Evolutionary conservation across 306 rosid genomes (phyloP).

Genomic region (Vigna mungo): DNA sequence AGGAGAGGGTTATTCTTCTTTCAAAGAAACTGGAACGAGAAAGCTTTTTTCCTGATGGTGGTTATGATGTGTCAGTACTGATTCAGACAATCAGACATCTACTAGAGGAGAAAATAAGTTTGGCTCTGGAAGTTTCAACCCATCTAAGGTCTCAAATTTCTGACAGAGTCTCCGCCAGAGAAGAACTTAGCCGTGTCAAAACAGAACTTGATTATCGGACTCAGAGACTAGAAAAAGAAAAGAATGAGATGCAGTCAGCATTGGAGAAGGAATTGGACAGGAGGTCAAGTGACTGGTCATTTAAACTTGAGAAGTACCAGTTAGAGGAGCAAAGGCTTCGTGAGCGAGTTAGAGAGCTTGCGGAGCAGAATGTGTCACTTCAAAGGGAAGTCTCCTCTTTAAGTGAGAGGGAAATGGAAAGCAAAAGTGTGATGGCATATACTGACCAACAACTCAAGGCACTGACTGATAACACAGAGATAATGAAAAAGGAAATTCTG

Average conservation of each 20-base stretch:
- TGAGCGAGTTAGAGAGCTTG: slow-evolving; percentile 96
- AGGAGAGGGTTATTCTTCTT: slow-evolving; percentile 73
- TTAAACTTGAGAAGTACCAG: slow-evolving; percentile 87
- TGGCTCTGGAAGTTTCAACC: slow-evolving; percentile 83
- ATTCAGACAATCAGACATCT: slow-evolving; percentile 70
- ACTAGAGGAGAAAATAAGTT: slow-evolving; percentile 68
- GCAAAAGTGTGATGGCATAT: slow-evolving; percentile 53
- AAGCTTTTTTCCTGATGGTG: slow-evolving; percentile 61
- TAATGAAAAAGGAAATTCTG: slow-evolving; percentile 63
- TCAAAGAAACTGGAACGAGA: slow-evolving; percentile 74
- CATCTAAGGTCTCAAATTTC: slow-evolving; percentile 76
- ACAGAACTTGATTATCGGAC: slow-evolving; percentile 66
- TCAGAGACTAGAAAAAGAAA: slow-evolving; percentile 82
- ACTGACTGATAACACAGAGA: slow-evolving; percentile 61
- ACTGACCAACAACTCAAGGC: slow-evolving; percentile 70
- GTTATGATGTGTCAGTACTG: slow-evolving; percentile 66
- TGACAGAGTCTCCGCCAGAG: slow-evolving; percentile 71
- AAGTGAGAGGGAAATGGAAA: slow-evolving; percentile 75
- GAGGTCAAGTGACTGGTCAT: slow-evolving; percentile 96
- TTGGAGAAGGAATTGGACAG: slow-evolving; percentile 92
- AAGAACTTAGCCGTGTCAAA: slow-evolving; percentile 66
- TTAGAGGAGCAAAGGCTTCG: slow-evolving; percentile 92
- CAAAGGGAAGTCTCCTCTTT: slow-evolving; percentile 86
- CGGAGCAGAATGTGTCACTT: slow-evolving; percentile 94
- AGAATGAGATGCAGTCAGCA: slow-evolving; percentile 83